A percentile compares a stretch with the other conserved stretches of the same genome.
phyloP scores from a whole-genome alignment of 768 basidiomycete genomes.

The Rhodosporidiobolus sp. region DNA sequence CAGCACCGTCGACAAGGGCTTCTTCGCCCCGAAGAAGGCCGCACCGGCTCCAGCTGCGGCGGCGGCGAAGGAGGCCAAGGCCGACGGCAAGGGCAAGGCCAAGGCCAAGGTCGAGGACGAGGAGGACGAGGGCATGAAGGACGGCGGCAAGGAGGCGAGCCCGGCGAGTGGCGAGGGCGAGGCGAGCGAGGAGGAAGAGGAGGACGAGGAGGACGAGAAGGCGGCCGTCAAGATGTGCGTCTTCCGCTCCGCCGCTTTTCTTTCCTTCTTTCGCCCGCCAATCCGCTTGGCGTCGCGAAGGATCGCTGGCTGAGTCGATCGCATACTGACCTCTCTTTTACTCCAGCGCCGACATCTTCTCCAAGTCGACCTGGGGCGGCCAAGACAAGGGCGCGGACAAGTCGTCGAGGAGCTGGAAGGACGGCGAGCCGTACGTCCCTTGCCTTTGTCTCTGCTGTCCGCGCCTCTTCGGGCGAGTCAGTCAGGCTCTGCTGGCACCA shows the following conservation, averaged over 20 bases:
- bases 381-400: slow-evolving; percentile 13
- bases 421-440: slow-evolving; percentile 32
- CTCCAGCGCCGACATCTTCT: slow-evolving; percentile 39
- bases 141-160: slow-evolving; percentile 1
- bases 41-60: neutral
- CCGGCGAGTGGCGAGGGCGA: slow-evolving; percentile 1
- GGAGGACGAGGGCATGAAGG: neutral
- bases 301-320: neutral
- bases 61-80: neutral
- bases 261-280: neutral
- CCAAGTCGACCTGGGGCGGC: slow-evolving; percentile 9
- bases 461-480: neutral
- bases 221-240: slow-evolving; percentile 37
- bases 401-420: slow-evolving; percentile 25
- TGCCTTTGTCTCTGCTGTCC: neutral
- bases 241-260: neutral
- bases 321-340: neutral
- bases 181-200: slow-evolving; percentile 21
- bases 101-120: neutral
- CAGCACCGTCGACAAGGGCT: neutral
- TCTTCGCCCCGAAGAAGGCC: slow-evolving; percentile 28
- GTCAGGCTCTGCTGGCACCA: neutral
- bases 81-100: slow-evolving; percentile 19
- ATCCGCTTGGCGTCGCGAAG: neutral
- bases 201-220: slow-evolving; percentile 29